A percentile compares a stretch with the other conserved stretches of the same genome.
Evolutionary conservation across 768 basidiomycete genomes (phyloP).

Genomic region (Auricularia sp.): DNA sequence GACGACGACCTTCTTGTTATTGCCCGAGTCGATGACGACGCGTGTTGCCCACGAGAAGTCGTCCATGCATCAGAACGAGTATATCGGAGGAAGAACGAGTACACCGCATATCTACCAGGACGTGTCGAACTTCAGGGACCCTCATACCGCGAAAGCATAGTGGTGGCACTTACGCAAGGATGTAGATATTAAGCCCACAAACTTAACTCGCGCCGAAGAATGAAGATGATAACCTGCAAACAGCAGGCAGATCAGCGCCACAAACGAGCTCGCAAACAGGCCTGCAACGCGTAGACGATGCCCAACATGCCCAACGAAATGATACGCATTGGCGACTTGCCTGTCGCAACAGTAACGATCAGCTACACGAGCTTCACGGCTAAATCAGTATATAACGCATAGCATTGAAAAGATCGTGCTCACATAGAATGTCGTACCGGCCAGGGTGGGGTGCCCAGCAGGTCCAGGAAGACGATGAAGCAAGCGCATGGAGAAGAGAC

Average conservation of each 20-base stretch:
- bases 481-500: constrained; percentile 97
- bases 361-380: constrained; percentile 62
- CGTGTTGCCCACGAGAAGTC: constrained; percentile 95
- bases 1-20: constrained; percentile 86
- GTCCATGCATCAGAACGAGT: constrained; percentile 99
- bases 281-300: constrained; percentile 86
- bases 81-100: constrained; percentile 94
- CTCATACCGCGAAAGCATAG: neutral
- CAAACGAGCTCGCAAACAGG: too few relatives aligned
- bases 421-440: constrained; percentile 85
- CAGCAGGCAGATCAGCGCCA: constrained; percentile 8
- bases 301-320: constrained; percentile 90
- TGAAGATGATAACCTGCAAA: constrained; percentile 74
- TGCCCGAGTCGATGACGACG: constrained; percentile 87
- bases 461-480: constrained; percentile 87
- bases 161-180: constrained; percentile 74
- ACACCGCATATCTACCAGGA: constrained; percentile 67
- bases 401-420: constrained; percentile 20
- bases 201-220: constrained; percentile 95
- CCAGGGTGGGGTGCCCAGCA: constrained; percentile 77
- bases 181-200: constrained; percentile 92
- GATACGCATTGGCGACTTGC: constrained; percentile 60
- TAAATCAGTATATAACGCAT: neutral
- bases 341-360: constrained; percentile 66
- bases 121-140: neutral